Evolutionary conservation across 768 basidiomycete species (phyloP).

Genomic region (Suillus alpinus): DNA sequence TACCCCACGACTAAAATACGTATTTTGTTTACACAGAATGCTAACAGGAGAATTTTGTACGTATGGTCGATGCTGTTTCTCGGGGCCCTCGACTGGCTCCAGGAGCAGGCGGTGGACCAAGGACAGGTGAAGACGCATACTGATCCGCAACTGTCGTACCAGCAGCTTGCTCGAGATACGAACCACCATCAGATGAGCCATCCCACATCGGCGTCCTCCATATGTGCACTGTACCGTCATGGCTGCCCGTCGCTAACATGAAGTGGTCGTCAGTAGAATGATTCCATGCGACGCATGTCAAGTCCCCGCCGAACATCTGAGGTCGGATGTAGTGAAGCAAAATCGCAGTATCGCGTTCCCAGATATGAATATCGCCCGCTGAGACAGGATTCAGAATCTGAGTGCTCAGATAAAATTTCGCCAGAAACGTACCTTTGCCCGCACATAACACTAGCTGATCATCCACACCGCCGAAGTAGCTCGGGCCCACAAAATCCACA

Average conservation of each 20-base stretch:
- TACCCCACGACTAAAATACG: neutral
- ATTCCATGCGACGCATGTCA: slow-evolving; percentile 84
- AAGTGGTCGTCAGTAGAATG: slow-evolving; percentile 47
- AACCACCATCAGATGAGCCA: slow-evolving; percentile 19
- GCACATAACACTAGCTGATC: slow-evolving; percentile 79
- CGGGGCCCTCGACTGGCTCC: neutral
- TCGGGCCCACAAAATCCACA: slow-evolving; percentile 76
- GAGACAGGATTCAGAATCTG: slow-evolving; percentile 1
- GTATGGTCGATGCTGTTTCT: neutral
- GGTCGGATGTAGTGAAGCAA: slow-evolving; percentile 69
- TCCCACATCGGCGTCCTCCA: slow-evolving; percentile 52
- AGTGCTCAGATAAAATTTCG: neutral
- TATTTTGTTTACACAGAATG: neutral
- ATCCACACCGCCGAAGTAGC: slow-evolving; percentile 78
- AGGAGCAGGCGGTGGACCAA: neutral
- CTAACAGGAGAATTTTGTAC: neutral
- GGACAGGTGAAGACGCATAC: neutral
- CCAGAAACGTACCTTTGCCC: slow-evolving; percentile 54
- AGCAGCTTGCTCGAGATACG: slow-evolving; percentile 21
- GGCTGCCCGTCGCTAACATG: slow-evolving; percentile 70
- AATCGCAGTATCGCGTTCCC: slow-evolving; percentile 79
- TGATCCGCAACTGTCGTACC: neutral
- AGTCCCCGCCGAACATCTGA: slow-evolving; percentile 59
- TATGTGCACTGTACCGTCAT: slow-evolving; percentile 72
- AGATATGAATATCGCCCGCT: slow-evolving; percentile 86